Evolutionary conservation across 352 stramenopile genomes (phyloP), one percentile per base, ranked within the genome.

Genomic region (Phytophthora litchii): DNA sequence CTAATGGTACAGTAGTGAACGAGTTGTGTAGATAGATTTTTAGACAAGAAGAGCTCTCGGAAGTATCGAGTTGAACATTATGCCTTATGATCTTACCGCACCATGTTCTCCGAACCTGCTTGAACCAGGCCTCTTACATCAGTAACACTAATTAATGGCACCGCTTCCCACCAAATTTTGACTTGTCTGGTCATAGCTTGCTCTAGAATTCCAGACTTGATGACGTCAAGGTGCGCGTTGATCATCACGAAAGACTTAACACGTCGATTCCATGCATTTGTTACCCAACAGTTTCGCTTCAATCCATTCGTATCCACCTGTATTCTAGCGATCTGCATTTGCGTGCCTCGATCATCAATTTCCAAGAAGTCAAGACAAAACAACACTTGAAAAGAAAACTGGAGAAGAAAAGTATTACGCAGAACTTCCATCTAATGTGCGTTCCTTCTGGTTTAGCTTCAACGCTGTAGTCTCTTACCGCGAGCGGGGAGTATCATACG

Each of bases 351-450:
- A 27, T 27, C 3, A 5, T 27, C 23, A 5, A 27, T 27, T 27
- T 5, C 5, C 23, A 3, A 27, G 5, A 27, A 27, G 3, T 27
- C 5, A 27, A 27, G 23, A 34, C n/a, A n/a, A n/a, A n/a, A n/a
- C n/a, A n/a, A n/a, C n/a, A n/a, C n/a, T n/a, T n/a, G n/a, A n/a
- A n/a, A n/a, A n/a, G n/a, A 34, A 34, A 3, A 34, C 32, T 31
- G 11, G 27, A 32, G 31, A 41, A 69, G 55, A 66, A 47, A 65
- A 58, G 58, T 47, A 62, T 69, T 54, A 72, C 47, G 54, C 59
- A 69, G 42, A 64, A 60, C 58, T 72, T 72, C 52, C 64, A 73
- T 73, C 64, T 73, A 73, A 59, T 65, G 58, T 61, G 59, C 42
- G 44, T 64, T 52, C 50, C 43, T 55, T 14, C 43, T 67, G 42